These are phyloP conservation scores for Lactarius akahatsu DNA, from an alignment of 768 basidiomycete species.

Conservation along the genomic window DNA sequence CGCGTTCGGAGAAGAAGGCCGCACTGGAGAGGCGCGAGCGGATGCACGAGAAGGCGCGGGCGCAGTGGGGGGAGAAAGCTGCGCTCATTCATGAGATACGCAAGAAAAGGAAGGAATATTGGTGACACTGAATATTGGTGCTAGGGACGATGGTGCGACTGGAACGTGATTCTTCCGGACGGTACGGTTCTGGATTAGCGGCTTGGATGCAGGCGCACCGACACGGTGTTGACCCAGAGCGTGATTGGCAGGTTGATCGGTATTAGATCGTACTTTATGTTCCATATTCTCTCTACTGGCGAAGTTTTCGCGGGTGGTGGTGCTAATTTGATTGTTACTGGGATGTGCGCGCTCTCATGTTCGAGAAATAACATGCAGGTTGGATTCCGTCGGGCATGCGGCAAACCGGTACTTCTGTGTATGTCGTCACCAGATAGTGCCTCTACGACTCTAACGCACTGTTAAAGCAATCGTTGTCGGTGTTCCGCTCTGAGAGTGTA, in stretches of 20 bases:
- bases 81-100: constrained; percentile 59
- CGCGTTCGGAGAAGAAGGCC: constrained; percentile 47
- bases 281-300: neutral
- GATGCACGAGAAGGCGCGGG: constrained; percentile 47
- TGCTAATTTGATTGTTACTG: neutral
- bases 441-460: neutral
- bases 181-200: neutral
- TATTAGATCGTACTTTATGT: neutral
- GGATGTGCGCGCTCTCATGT: neutral
- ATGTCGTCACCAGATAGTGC: neutral
- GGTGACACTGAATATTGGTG: constrained; percentile 45
- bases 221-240: neutral
- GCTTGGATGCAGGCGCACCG: constrained; percentile 5
- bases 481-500: neutral
- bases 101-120: constrained; percentile 66
- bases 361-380: constrained; percentile 1
- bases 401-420: neutral
- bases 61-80: constrained; percentile 72
- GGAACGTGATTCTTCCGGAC: constrained; percentile 8
- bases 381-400: neutral
- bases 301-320: neutral
- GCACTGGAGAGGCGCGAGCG: constrained; percentile 46
- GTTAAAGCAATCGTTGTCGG: neutral
- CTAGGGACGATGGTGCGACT: constrained; percentile 5
- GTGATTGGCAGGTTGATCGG: constrained; percentile 8